Evolutionary conservation across 257 asterid species (phyloP), one percentile per base, ranked within the genome.

Genomic region (Anisodus acutangulus): DNA sequence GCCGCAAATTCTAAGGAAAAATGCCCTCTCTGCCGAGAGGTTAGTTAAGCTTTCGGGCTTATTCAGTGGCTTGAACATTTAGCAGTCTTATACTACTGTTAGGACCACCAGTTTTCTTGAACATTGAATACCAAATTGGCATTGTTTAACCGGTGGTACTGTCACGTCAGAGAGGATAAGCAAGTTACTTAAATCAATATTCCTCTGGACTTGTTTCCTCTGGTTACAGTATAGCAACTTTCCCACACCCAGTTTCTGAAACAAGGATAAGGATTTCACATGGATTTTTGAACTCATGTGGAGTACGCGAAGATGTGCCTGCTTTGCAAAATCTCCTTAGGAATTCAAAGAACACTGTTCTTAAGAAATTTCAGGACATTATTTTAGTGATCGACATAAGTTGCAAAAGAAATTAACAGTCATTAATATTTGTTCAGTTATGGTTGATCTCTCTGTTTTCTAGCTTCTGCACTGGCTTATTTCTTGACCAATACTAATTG

Each of bases 11-110:
- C 79, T 19, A 81, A 85, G 22, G 87, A 85, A 84, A 96, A 92
- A 84, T 96, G 98, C 82, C 97, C 99, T 16, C 90, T 96, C 57
- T 96, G 99, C 88, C 95, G 99, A 74, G 97, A 93, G 97, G 99
- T 92, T 89, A 13, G 84, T 3, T 13, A 62, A 81, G 4, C 22
- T 6, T 13, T 76, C 4, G 26, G 19, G 51, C 19, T 76, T 51
- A 76, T 12, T 76, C 47, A 49, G 39, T 71, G 37, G 17, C 79
- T 70, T 17, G 39, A 74, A 22, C 80, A n/a, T 72, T 12, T 45
- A 22, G 81, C 81, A 49, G 80, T 47, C 9, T 5, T 35, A 6
- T 49, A 3, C 79, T 49, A 26, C 51, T 76, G 19, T 76, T 76
- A 22, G 3, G 13, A 76, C 26, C 63, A 51, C 64, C 8, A 76